A percentile compares a stretch with the other conserved stretches of the same genome.
Evolutionary conservation across 768 basidiomycete genomes (phyloP).

Genomic region (Hygrocybe punicea): DNA sequence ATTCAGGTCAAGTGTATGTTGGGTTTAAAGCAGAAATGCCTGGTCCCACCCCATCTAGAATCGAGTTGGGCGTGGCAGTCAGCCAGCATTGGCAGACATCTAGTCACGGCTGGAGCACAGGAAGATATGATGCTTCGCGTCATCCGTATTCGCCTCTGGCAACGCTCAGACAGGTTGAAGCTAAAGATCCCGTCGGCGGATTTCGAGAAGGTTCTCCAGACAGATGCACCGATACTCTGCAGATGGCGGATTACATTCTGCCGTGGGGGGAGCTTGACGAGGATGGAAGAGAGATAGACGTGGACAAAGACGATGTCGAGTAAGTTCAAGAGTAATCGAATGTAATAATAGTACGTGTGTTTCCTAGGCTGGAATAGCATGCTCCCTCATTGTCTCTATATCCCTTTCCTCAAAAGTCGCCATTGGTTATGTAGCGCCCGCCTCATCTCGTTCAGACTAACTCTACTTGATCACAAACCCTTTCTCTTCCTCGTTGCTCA

Average conservation of each 20-base stretch:
- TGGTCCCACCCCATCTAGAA: background rate
- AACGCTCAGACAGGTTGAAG: background rate
- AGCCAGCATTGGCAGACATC: background rate
- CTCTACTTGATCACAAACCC: no score
- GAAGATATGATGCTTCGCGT: background rate
- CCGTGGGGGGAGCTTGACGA: conserved; percentile 1
- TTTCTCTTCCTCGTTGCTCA: no score
- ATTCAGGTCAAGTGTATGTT: background rate
- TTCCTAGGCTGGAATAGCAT: no score
- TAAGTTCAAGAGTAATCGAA: background rate
- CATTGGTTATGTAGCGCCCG: no score
- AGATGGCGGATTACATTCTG: background rate
- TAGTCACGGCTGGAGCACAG: background rate
- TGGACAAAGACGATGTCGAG: background rate
- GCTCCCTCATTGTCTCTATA: no score
- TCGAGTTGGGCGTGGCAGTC: background rate
- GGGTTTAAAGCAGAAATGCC: background rate
- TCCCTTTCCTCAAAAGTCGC: no score
- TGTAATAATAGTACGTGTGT: no score
- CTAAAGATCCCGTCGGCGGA: background rate
- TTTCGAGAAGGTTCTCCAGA: background rate
- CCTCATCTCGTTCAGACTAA: no score
- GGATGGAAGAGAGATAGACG: background rate
- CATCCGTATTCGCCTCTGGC: background rate
- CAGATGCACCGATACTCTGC: background rate